Evolutionary conservation across 2,329 filamentous ascomycete species (phyloP), one percentile per base, ranked within the genome.

Genomic region (Westerdykella aurantiaca): DNA sequence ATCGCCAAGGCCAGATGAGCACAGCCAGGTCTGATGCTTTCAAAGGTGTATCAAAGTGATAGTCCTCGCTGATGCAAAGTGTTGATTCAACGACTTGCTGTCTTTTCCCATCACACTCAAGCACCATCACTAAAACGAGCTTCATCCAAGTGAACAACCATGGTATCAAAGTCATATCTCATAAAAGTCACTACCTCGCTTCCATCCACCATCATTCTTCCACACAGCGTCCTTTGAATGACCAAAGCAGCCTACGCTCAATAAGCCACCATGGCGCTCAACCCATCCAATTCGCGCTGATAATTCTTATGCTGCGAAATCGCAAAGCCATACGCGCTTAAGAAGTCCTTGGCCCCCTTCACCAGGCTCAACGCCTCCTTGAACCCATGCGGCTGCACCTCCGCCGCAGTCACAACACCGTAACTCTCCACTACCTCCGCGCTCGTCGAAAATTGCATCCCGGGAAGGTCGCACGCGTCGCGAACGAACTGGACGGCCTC

Each of bases 231-330:
- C n/a, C n/a, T n/a, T n/a, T n/a, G n/a, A n/a, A n/a, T n/a, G n/a
- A n/a, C n/a, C n/a, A n/a, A n/a, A n/a, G n/a, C 18, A 21, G 18
- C 18, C 18, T 21, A 21, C 3, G 9, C 25, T 38, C 79, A 90
- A 56, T 83, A 91, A 1, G 86, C 84, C 45, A 91, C 78, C 72
- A 80, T 75, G 2, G 70, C 66, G 41, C 69, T 78, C 55, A 91
- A 65, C 0, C 87, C 87, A 50, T 86, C 81, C 62, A 85, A 47
- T 73, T 94, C 87, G 17, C 88, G 73, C 41, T 82, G 74, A 69
- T 80, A 94, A 62, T 85, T 86, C 57, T 82, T 78, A 60, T 93
- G 87, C 69, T 81, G 77, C 17, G 81, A 79, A 42, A 93, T 81
- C 13, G 80, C 75, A 56, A 74, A 83, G 37, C 82, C 79, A 69